Evolutionary conservation across 2,329 filamentous ascomycete genomes (phyloP).

Genomic region (Plectosphaerella sp.): DNA sequence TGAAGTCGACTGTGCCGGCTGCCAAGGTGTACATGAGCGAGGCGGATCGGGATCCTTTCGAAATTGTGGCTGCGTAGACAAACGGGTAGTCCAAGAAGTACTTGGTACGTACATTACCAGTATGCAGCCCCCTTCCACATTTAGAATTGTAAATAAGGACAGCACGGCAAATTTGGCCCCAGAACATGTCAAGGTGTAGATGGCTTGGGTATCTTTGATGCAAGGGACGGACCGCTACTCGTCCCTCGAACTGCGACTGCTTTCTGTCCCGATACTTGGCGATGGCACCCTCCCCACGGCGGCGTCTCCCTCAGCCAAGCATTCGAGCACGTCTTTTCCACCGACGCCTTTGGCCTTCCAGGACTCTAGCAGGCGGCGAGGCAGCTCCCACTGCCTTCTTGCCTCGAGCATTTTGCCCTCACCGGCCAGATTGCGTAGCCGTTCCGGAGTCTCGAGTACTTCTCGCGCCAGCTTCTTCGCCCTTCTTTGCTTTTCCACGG

Average conservation of each 20-base stretch:
- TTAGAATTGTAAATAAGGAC: neutral
- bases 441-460: constrained; percentile 56
- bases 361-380: constrained; percentile 42
- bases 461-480: constrained; percentile 56
- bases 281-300: constrained; percentile 26
- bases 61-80: constrained; percentile 40
- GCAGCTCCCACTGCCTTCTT: constrained; percentile 49
- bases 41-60: constrained; percentile 82
- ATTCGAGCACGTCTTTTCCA: constrained; percentile 47
- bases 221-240: constrained; percentile 4
- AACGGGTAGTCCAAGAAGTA: neutral
- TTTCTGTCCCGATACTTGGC: constrained; percentile 2
- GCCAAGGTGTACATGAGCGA: constrained; percentile 71
- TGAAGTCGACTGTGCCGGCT: constrained; percentile 45
- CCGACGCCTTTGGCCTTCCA: constrained; percentile 54
- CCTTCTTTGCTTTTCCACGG: constrained; percentile 26
- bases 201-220: neutral
- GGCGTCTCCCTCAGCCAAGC: constrained; percentile 51
- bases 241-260: constrained; percentile 9
- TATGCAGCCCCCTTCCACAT: neutral
- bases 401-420: constrained; percentile 60
- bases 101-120: too few relatives aligned
- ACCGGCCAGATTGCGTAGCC: constrained; percentile 52
- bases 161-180: neutral
- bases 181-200: neutral